A percentile compares a stretch with the other conserved stretches of the same genome.
Evolutionary conservation across 2,329 filamentous ascomycete species (phyloP).

Genomic region (Penicillium brasilianum): DNA sequence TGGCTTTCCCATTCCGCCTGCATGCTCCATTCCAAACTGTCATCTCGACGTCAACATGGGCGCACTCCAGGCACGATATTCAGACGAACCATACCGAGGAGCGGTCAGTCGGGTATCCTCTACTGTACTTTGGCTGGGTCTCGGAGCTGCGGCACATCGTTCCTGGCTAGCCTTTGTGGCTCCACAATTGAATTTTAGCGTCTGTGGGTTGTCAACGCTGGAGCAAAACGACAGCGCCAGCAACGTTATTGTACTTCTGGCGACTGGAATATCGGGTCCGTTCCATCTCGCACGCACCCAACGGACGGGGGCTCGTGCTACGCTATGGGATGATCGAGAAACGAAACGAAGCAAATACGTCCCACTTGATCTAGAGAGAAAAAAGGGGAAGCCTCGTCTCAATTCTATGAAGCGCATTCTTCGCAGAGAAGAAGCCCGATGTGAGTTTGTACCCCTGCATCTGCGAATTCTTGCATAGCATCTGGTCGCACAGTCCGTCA

Average conservation of each 20-base stretch:
- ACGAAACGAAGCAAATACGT: neutral
- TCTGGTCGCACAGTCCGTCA: neutral
- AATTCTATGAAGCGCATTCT: neutral
- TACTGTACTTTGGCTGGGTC: neutral
- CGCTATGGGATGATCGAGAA: neutral
- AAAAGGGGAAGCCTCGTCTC: neutral
- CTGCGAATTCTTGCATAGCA: neutral
- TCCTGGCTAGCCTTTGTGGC: neutral
- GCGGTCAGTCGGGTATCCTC: slow-evolving; percentile 14
- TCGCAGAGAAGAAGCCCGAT: neutral
- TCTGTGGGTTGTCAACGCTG: neutral
- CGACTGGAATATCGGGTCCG: slow-evolving; percentile 14
- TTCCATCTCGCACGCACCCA: slow-evolving; percentile 16
- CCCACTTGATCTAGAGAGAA: neutral
- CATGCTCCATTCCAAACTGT: neutral
- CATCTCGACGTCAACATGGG: neutral
- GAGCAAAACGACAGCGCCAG: neutral
- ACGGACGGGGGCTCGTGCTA: slow-evolving; percentile 12
- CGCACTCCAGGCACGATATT: neutral
- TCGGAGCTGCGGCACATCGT: neutral
- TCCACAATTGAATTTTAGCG: neutral
- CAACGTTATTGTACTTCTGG: slow-evolving; percentile 13
- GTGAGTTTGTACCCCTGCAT: neutral
- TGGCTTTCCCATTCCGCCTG: neutral
- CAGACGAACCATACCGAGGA: slow-evolving; percentile 12